These are phyloP conservation scores for Phytophthora quininea DNA, from an alignment of 352 stramenopile species.

Conservation along the genomic window DNA sequence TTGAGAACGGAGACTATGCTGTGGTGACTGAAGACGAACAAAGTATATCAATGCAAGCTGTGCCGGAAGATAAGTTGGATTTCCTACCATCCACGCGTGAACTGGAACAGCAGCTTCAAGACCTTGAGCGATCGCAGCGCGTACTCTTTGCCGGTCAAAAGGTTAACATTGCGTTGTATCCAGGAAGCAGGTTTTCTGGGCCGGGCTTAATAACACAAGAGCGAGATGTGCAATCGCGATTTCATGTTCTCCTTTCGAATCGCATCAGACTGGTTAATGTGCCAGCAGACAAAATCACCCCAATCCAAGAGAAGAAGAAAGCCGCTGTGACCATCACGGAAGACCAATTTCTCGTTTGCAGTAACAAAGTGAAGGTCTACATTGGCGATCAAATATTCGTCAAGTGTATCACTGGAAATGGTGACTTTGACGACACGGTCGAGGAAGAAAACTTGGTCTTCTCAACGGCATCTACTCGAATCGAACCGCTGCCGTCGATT, in stretches of 20 bases:
- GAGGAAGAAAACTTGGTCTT: conserved; percentile 70
- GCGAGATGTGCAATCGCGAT: conserved; percentile 40
- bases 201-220: conserved; percentile 67
- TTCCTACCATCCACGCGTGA: conserved; percentile 67
- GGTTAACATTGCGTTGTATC: conserved; percentile 77
- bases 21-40: conserved; percentile 69
- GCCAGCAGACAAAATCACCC: conserved; percentile 59
- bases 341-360: conserved; percentile 73
- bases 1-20: conserved; percentile 53
- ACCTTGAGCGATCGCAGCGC: conserved; percentile 49
- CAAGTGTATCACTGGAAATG: conserved; percentile 45
- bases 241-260: conserved; percentile 70
- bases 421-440: conserved; percentile 49
- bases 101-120: conserved; percentile 54
- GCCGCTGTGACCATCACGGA: conserved; percentile 62
- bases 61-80: conserved; percentile 48
- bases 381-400: conserved; percentile 83
- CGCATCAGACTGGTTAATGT: conserved; percentile 77
- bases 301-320: conserved; percentile 66
- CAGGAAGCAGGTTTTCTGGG: conserved; percentile 68
- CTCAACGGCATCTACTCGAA: conserved; percentile 84
- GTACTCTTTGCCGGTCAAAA: conserved; percentile 69
- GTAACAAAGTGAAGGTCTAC: conserved; percentile 65
- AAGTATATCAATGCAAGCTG: conserved; percentile 60
- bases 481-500: conserved; percentile 73